Evolutionary conservation across 176 grass and related monocot species (phyloP), one percentile per base, ranked within the genome.

Genomic region (Leersia perrieri): DNA sequence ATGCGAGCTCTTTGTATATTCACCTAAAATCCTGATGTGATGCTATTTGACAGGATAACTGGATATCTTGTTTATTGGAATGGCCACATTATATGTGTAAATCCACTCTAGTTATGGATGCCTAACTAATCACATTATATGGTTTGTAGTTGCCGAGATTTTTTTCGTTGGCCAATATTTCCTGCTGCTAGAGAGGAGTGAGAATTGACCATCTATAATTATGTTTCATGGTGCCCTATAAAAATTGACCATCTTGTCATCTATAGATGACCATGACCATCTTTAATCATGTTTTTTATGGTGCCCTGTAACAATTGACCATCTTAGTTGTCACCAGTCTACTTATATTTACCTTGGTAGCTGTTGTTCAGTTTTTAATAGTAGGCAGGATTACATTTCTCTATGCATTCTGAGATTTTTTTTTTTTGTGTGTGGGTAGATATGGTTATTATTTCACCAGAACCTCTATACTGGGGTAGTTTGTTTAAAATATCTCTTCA

Each of bases 301-400:
- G 8, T 57, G 22, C 33, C 29, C 38, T 82, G 1, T 30, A 63
- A 22, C 29, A 72, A 72, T 72, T 45, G 12, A 47, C 20, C 7
- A 53, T 25, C 11, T 33, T 63, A 32, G 70, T 63, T 73, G 12
- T 5, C 40, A 64, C 22, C 9, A 33, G 40, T 45, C 36, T 63
- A 44, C 36, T 26, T 7, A 32, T 76, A 39, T 38, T 76, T 83
- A 42, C 62, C 38, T 85, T 63, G 14, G 15, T 78, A 30, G 33
- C 25, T 42, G 4, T 26, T 73, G 26, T 71, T 18, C 36, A 23
- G 16, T 41, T 82, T 3, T 31, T 25, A 64, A 51, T 47, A 39
- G 38, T 67, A 14, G 10, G 30, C 33, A 38, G 2, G 32, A 15
- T 34, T 74, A 80, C 58, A 13, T 58, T 80, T 57, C 32, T 71